These are phyloP conservation scores for Aspergillus nidulans DNA, from an alignment of 495 filamentous ascomycete species.

Conservation along the genomic window DNA sequence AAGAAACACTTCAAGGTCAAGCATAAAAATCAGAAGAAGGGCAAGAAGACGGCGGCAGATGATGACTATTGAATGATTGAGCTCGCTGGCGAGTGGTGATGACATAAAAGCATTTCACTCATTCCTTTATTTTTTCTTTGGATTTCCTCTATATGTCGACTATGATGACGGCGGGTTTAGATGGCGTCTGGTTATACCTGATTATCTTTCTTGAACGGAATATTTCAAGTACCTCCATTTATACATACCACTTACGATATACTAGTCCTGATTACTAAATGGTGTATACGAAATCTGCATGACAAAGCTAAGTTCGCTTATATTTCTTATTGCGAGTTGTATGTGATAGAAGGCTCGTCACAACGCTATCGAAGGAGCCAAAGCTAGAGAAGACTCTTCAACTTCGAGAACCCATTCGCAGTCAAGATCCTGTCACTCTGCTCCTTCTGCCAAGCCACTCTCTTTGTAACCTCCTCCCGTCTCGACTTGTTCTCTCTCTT, in stretches of 20 bases:
- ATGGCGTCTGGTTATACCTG: conserved; percentile 1
- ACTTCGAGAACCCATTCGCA: conserved; percentile 50
- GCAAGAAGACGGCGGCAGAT: conserved; percentile 36
- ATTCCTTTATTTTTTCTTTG: not conserved
- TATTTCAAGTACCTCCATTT: not conserved
- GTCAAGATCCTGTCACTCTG: conserved; percentile 63
- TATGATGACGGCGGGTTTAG: conserved; percentile 10
- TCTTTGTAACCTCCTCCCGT: conserved; percentile 55
- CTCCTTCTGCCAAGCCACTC: conserved; percentile 59
- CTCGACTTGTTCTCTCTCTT: conserved; percentile 73
- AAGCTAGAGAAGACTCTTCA: conserved; percentile 38
- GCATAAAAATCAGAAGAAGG: conserved; percentile 61
- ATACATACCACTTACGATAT: not conserved
- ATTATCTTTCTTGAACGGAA: not conserved
- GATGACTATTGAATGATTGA: conserved; percentile 30
- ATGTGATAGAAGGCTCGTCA: not conserved
- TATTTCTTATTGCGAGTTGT: not conserved
- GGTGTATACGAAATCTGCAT: not conserved
- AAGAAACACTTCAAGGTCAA: conserved; percentile 97
- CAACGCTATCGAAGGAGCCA: not conserved
- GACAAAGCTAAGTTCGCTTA: not conserved
- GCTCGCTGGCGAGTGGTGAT: conserved; percentile 15
- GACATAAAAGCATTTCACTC: conserved; percentile 3
- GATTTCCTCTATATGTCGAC: not conserved
- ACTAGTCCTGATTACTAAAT: not conserved